Conservation (phyloP, 371 early-diverging fungal genomes). For the Rhizopus delemar region DNA sequence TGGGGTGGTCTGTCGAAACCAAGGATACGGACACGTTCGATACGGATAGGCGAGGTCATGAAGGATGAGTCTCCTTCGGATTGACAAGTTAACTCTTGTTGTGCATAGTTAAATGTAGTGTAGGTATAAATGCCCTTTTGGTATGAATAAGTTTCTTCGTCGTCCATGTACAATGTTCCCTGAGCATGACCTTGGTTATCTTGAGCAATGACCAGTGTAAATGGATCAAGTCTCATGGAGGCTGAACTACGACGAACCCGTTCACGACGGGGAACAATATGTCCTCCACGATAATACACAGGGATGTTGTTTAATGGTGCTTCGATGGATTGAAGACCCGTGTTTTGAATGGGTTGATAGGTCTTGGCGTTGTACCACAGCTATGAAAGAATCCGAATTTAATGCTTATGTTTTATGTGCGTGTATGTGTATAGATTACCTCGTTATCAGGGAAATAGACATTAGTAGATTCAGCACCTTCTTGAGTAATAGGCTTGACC, state of each 20-base stretch:
- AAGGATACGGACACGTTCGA: slow-evolving; percentile 52
- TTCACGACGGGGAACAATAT: slow-evolving; percentile 84
- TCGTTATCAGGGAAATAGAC: slow-evolving; percentile 69
- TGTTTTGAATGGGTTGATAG: slow-evolving; percentile 35
- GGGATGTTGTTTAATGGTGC: slow-evolving; percentile 80
- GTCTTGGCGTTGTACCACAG: slow-evolving; percentile 82
- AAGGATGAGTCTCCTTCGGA: slow-evolving; percentile 24
- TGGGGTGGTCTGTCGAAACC: slow-evolving; percentile 24
- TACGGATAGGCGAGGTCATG: slow-evolving; percentile 22
- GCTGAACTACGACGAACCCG: slow-evolving; percentile 83
- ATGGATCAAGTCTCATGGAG: slow-evolving; percentile 85
- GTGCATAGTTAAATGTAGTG: slow-evolving; percentile 45
- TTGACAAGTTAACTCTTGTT: slow-evolving; percentile 31
- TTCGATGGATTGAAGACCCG: slow-evolving; percentile 54
- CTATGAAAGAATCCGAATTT: slow-evolving; percentile 22
- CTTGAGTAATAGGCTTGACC: slow-evolving; percentile 71
- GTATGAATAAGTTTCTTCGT: slow-evolving; percentile 83
- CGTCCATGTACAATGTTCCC: slow-evolving; percentile 87
- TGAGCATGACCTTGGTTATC: slow-evolving; percentile 66
- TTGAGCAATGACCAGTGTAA: slow-evolving; percentile 85
- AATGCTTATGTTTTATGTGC: neutral
- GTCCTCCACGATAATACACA: slow-evolving; percentile 85
- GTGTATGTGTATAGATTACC: slow-evolving; percentile 20
- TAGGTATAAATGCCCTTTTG: slow-evolving; percentile 64
- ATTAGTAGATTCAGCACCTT: slow-evolving; percentile 55